Evolutionary conservation across 148 eudicot species (phyloP).

Genomic region (Camellia japonica): DNA sequence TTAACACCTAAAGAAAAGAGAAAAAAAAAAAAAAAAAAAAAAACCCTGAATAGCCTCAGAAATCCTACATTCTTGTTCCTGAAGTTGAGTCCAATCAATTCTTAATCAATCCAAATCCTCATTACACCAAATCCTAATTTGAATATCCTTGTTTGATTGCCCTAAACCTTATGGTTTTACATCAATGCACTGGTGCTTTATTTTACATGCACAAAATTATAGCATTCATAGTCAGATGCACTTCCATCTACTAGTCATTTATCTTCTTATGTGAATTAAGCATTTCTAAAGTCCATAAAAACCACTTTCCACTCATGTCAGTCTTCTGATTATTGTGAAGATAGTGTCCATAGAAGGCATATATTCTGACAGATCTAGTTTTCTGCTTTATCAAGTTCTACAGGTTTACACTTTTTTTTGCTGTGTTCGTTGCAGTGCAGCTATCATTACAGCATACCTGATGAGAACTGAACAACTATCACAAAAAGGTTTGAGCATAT

Average conservation of each 20-base stretch:
- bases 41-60: no score
- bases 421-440: conserved; percentile 75
- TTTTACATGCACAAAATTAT: no score
- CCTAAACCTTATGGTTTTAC: no score
- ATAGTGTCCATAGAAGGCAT: neutral
- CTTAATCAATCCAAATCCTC: neutral
- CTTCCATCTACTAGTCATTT: neutral
- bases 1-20: no score
- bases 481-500: conserved; percentile 64
- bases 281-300: neutral
- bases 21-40: no score
- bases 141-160: neutral
- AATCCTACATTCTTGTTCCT: no score
- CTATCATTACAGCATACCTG: conserved; percentile 88
- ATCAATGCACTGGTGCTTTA: neutral
- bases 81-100: no score
- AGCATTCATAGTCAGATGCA: neutral
- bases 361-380: conserved; percentile 5
- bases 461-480: conserved; percentile 85
- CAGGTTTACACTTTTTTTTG: conserved; percentile 43
- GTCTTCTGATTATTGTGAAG: neutral
- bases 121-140: no score
- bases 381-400: conserved; percentile 35
- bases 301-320: neutral
- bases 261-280: neutral